Conservation (phyloP, 2,329 filamentous ascomycete genomes). For the Kalaharituber pfeilii region DNA sequence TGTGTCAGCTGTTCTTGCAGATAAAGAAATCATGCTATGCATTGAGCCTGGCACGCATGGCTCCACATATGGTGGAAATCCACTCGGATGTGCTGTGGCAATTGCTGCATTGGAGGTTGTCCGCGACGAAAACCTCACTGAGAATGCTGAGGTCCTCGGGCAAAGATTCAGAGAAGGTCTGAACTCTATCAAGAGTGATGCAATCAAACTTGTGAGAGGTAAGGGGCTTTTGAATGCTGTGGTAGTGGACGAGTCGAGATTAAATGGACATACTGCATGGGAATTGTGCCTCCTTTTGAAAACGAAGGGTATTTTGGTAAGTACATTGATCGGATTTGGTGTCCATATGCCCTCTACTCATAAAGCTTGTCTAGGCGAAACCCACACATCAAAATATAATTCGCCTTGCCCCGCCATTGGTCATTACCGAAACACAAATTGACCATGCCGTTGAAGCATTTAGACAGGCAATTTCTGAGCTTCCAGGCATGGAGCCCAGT, state of each 20-base stretch:
- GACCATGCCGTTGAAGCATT: slow-evolving; percentile 62
- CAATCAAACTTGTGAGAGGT: slow-evolving; percentile 69
- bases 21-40: slow-evolving; percentile 84
- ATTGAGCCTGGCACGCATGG: slow-evolving; percentile 94
- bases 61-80: slow-evolving; percentile 96
- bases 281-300: slow-evolving; percentile 92
- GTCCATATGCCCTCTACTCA: no score
- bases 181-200: slow-evolving; percentile 53
- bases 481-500: slow-evolving; percentile 27
- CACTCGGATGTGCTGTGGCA: slow-evolving; percentile 82
- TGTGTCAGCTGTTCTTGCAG: slow-evolving; percentile 79
- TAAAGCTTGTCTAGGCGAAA: no score
- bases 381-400: slow-evolving; percentile 98
- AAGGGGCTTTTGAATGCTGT: slow-evolving; percentile 93
- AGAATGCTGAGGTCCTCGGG: slow-evolving; percentile 64
- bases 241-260: slow-evolving; percentile 78
- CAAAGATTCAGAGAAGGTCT: slow-evolving; percentile 68
- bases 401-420: slow-evolving; percentile 83
- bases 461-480: slow-evolving; percentile 59
- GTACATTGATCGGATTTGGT: no score
- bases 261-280: slow-evolving; percentile 60
- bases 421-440: slow-evolving; percentile 81
- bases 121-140: slow-evolving; percentile 74
- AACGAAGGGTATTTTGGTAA: slow-evolving; percentile 79
- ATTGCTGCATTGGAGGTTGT: slow-evolving; percentile 90